phyloP scores from a whole-genome alignment of 2,329 filamentous ascomycete species.

The Sclerotinia sclerotiorum region DNA sequence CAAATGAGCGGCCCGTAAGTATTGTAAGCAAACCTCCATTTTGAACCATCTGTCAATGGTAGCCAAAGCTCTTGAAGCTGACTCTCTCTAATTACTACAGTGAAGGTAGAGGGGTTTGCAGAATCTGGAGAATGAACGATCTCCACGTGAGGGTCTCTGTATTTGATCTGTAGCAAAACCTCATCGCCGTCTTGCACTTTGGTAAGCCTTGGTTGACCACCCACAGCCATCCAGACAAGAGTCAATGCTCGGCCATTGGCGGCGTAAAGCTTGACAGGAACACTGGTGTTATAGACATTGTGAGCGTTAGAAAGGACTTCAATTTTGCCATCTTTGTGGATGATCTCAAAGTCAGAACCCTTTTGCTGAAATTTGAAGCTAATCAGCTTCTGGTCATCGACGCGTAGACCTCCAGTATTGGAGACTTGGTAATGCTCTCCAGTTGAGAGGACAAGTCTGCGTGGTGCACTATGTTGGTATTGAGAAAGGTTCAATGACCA shows the following conservation, averaged over 20 bases:
- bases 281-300: background rate
- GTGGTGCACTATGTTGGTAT: background rate
- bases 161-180: background rate
- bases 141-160: background rate
- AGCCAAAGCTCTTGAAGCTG: slow-evolving; percentile 1
- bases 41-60: background rate
- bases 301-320: background rate
- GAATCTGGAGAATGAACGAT: background rate
- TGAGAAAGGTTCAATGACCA: background rate
- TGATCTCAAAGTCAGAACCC: background rate
- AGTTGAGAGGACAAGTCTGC: background rate
- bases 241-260: background rate
- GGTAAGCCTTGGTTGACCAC: background rate
- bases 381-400: background rate
- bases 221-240: background rate
- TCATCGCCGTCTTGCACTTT: background rate
- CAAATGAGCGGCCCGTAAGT: background rate
- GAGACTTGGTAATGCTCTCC: background rate
- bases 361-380: background rate
- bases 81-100: background rate
- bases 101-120: background rate
- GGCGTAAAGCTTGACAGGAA: background rate
- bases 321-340: background rate
- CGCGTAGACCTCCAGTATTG: background rate
- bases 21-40: slow-evolving; percentile 2